Base-by-base conservation (phyloP, 2,329 filamentous ascomycete species). In the Epichloe baconii region DNA sequence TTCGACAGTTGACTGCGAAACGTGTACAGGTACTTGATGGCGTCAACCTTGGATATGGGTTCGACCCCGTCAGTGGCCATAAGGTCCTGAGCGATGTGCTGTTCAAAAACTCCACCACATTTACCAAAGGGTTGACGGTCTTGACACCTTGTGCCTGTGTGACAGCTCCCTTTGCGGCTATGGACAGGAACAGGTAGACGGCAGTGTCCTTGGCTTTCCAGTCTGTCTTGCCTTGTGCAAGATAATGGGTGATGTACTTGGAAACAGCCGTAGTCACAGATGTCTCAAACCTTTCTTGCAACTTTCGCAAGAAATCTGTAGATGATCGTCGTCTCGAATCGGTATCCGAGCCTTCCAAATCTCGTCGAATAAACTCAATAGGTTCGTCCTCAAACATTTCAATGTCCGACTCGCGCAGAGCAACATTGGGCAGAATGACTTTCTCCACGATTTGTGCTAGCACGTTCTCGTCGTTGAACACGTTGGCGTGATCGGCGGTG, bases 191-290 rank as follows among this genome's bases (percentile, higher is more conserved):
- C 15, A 98, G 80, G 63, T 97, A 97, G 52, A 96, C 85, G n/a
- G 93, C 93, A 0, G 91, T 97, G 63, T 98, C 93, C 72, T 98
- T 98, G 47, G 89, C 83, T 68, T 94, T 95, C 93, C 93, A 98
- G 66, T 95, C 89, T 17, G 77, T 75, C 66, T 86, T 86, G 51
- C 82, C 78, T 61, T 89, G 89, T 50, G 85, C 77, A 31, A 98
- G 76, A 64, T 94, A 95, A 66, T 90, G 86, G 55, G 85, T 79
- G 61, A 94, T 87, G 70, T 97, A 96, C 58, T 80, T 83, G 55
- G 83, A 84, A 21, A 95, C 90, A n/a, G 95, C 86, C 49, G 76
- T 78, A 0, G 91, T 97, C 44, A 97, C 91, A 2, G 86, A 74
- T 51, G 75, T 73, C 66, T 96, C 89, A 60, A 95, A 97, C 58